Percentiles rank a stretch among this genome's conserved stretches.
These are phyloP conservation scores for Murraya koenigii DNA, from an alignment of 345 rosid species.

Conservation along the genomic window DNA sequence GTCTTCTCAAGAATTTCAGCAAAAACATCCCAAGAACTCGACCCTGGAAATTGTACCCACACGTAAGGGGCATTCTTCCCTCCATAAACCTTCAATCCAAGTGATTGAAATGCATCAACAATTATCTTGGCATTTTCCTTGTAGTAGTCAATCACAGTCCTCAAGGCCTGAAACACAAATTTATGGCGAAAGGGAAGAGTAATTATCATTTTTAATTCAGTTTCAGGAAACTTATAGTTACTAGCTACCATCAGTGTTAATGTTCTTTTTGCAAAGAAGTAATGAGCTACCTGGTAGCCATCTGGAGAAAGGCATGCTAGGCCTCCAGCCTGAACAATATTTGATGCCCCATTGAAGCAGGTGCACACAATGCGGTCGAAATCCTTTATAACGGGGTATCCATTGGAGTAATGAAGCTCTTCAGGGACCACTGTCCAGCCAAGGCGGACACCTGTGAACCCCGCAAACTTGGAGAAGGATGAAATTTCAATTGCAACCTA, in stretches of 20 bases:
- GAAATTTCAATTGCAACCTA: constrained; percentile 88
- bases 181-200: background rate
- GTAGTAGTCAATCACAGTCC: constrained; percentile 46
- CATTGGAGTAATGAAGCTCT: constrained; percentile 64
- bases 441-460: constrained; percentile 87
- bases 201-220: background rate
- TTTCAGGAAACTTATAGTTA: background rate
- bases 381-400: constrained; percentile 65
- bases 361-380: constrained; percentile 74
- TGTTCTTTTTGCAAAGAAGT: background rate
- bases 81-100: constrained; percentile 57
- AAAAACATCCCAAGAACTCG: constrained; percentile 72
- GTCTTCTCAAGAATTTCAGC: constrained; percentile 66
- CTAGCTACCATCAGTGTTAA: background rate
- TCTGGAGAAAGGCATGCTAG: constrained; percentile 63
- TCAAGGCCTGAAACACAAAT: constrained; percentile 5
- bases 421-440: constrained; percentile 89
- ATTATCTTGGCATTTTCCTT: constrained; percentile 61
- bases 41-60: constrained; percentile 69
- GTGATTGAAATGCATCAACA: constrained; percentile 42
- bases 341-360: constrained; percentile 86
- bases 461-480: constrained; percentile 85
- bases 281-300: constrained; percentile 53
- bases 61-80: constrained; percentile 75
- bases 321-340: constrained; percentile 76